phyloP scores from a whole-genome alignment of 257 asterid species.

The Haberlea rhodopensis region DNA sequence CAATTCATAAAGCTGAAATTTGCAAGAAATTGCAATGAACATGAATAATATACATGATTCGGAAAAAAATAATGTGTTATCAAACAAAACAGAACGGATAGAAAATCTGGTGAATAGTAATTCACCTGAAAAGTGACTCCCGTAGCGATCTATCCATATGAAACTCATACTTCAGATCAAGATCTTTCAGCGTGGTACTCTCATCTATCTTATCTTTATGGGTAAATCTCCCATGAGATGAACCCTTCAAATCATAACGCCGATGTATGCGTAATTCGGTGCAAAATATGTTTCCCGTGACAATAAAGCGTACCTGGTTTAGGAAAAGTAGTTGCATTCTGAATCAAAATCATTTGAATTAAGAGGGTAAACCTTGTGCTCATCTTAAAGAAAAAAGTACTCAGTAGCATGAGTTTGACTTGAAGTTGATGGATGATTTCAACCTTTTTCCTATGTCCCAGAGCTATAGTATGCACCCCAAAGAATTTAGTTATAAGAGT shows the following conservation, averaged over 20 bases:
- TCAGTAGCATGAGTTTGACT: slow-evolving; percentile 22
- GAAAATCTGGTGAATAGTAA: slow-evolving; percentile 7
- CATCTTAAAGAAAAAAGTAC: slow-evolving; percentile 17
- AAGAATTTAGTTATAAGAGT: slow-evolving; percentile 94
- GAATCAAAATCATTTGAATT: background rate
- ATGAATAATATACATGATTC: background rate
- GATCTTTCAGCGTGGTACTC: slow-evolving; percentile 88
- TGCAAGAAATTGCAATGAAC: background rate
- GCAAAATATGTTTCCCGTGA: slow-evolving; percentile 98
- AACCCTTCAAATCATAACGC: slow-evolving; percentile 94
- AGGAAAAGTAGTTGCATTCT: slow-evolving; percentile 22
- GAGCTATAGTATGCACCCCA: slow-evolving; percentile 74
- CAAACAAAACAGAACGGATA: slow-evolving; percentile 3
- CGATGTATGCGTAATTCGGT: slow-evolving; percentile 91
- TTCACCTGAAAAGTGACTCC: slow-evolving; percentile 75
- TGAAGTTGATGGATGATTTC: slow-evolving; percentile 16
- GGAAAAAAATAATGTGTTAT: slow-evolving; percentile 13
- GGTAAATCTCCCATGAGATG: slow-evolving; percentile 86
- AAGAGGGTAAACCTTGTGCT: background rate
- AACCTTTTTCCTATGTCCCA: slow-evolving; percentile 79
- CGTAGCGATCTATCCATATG: slow-evolving; percentile 84
- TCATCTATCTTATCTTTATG: slow-evolving; percentile 68
- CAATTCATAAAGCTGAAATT: background rate
- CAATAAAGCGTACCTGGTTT: slow-evolving; percentile 84
- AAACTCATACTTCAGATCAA: slow-evolving; percentile 81